phyloP scores from a whole-genome alignment of 2,329 filamentous ascomycete species.

The Pseudogymnoascus sp. region DNA sequence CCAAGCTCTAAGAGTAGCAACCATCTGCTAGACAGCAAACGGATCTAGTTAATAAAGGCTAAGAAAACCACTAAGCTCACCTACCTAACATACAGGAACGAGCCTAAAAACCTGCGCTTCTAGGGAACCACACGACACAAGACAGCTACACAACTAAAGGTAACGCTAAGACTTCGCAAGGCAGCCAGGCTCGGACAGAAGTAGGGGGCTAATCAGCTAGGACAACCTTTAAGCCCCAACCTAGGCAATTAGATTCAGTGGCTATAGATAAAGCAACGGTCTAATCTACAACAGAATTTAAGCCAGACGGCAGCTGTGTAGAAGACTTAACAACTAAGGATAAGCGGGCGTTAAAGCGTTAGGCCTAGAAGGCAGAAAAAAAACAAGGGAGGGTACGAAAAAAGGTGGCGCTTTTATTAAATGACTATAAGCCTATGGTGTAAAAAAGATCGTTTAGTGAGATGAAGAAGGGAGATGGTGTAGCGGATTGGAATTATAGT shows the following conservation, averaged over 20 bases:
- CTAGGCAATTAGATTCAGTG: neutral
- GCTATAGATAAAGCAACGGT: neutral
- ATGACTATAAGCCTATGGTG: neutral
- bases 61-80: neutral
- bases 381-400: no score
- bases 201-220: neutral
- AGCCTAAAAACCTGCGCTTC: neutral
- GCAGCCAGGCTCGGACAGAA: neutral
- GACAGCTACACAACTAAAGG: neutral
- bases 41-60: neutral
- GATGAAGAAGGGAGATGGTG: neutral
- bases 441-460: neutral
- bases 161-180: neutral
- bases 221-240: neutral
- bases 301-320: no score
- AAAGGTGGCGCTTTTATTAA: no score
- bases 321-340: no score
- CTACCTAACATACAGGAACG: no score
- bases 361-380: no score
- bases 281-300: no score
- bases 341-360: no score
- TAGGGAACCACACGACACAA: neutral
- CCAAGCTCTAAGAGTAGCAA: neutral
- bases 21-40: neutral
- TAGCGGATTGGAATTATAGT: constrained; percentile 4